Percentiles rank a stretch among this genome's conserved stretches.
Conservation (phyloP, 352 stramenopile genomes). For the Phytophthora pisi region DNA sequence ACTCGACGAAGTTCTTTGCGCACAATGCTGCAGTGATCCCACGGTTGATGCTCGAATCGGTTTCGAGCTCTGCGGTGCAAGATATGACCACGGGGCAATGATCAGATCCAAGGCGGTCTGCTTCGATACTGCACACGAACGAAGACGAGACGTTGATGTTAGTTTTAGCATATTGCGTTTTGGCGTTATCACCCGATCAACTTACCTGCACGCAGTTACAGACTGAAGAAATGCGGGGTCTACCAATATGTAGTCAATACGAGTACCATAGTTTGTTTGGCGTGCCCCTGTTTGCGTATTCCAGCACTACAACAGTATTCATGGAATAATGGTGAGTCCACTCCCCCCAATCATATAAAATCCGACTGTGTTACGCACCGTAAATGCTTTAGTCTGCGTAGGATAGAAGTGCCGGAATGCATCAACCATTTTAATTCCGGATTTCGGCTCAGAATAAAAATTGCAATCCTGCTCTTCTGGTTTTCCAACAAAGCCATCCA, state of each 20-base stretch:
- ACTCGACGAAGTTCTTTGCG: slow-evolving; percentile 76
- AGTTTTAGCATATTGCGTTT: background rate
- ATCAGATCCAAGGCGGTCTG: slow-evolving; percentile 70
- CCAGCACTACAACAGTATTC: slow-evolving; percentile 67
- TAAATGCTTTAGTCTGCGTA: slow-evolving; percentile 75
- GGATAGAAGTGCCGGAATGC: slow-evolving; percentile 84
- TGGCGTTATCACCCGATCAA: background rate
- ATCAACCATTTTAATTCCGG: slow-evolving; percentile 61
- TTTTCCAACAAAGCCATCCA: slow-evolving; percentile 51
- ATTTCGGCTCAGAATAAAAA: background rate
- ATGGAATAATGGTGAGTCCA: slow-evolving; percentile 2
- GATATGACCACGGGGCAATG: slow-evolving; percentile 78
- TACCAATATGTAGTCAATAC: slow-evolving; percentile 92
- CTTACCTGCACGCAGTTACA: slow-evolving; percentile 65
- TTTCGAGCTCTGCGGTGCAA: slow-evolving; percentile 43
- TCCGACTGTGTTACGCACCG: slow-evolving; percentile 39
- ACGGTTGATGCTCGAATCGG: slow-evolving; percentile 16
- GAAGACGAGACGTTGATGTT: background rate
- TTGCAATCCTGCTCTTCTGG: slow-evolving; percentile 13
- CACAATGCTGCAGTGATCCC: slow-evolving; percentile 52
- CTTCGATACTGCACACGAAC: slow-evolving; percentile 44
- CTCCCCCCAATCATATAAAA: background rate
- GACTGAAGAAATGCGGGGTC: slow-evolving; percentile 57
- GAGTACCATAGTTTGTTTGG: slow-evolving; percentile 91
- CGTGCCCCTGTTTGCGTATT: slow-evolving; percentile 83